Evolutionary conservation across 2,329 filamentous ascomycete genomes (phyloP).

Genomic region (Tolypocladium paradoxum): DNA sequence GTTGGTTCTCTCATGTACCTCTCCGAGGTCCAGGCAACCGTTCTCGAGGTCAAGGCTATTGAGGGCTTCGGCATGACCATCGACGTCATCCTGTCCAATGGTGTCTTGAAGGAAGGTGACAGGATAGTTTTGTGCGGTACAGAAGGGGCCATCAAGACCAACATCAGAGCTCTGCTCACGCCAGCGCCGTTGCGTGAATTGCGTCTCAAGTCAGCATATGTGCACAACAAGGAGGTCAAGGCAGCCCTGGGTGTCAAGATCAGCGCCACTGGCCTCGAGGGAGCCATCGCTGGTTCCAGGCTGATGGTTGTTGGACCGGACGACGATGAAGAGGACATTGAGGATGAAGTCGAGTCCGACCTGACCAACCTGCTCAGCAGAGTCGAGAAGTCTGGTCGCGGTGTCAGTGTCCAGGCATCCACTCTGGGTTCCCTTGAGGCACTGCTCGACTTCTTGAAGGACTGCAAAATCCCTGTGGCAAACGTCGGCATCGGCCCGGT

Average conservation of each 20-base stretch:
- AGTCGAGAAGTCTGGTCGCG: constrained; percentile 83
- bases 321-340: constrained; percentile 92
- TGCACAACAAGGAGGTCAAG: constrained; percentile 99
- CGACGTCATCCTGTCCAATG: constrained; percentile 92
- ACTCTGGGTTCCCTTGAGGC: constrained; percentile 96
- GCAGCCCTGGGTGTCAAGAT: constrained; percentile 98
- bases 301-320: constrained; percentile 88
- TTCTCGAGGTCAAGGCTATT: constrained; percentile 97
- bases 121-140: constrained; percentile 90
- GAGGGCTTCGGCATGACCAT: constrained; percentile 98
- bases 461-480: constrained; percentile 92
- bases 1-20: constrained; percentile 96
- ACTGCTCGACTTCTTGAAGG: constrained; percentile 87
- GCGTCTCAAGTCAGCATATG: constrained; percentile 89
- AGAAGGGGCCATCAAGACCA: constrained; percentile 91
- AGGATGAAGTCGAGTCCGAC: constrained; percentile 94
- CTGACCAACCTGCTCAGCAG: constrained; percentile 82
- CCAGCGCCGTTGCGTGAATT: constrained; percentile 88
- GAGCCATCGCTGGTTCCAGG: constrained; percentile 91
- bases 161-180: constrained; percentile 87
- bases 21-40: constrained; percentile 93
- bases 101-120: constrained; percentile 88
- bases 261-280: constrained; percentile 87
- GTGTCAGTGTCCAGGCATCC: constrained; percentile 94
- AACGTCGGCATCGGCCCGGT: constrained; percentile 97